Base-by-base conservation (phyloP, 1,284 basidiomycete genomes). In the Clitocybe nebularis region DNA sequence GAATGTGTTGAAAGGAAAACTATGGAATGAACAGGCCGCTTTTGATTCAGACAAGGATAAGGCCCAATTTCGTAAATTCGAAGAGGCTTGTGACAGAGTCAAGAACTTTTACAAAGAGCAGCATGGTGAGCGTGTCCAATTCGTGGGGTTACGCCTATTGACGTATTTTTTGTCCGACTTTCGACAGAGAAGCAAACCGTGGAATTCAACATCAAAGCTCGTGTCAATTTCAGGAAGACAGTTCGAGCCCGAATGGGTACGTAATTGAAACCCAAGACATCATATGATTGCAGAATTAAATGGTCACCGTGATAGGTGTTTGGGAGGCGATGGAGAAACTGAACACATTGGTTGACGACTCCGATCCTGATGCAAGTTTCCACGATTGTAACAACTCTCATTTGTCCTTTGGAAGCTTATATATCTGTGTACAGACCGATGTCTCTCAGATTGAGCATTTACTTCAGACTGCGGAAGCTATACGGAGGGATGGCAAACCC, bases 291-390 rank as follows among this genome's bases (percentile, higher is more conserved):
- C n/a, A n/a, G n/a, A n/a, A n/a, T n/a, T n/a, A n/a, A n/a, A n/a
- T 29, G 14, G 7, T 14, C 19, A 16, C 5, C 9, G 14, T 9
- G 14, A 26, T 17, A 32, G 29, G 29, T 57, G 58, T 95, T 22
- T 94, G 92, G 92, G 82, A 92, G 56, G 92, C 92, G 3, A 92
- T 94, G 64, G 90, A 94, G 59, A 80, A 83, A 71, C 81, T 95
- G 44, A 83, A 94, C 59, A 92, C 84, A 0, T 74, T 95, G 33
- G 76, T 94, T 43, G 91, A 94, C 61, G 89, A 93, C 53, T 90
- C 87, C 6, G 91, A 92, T 62, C 89, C 89, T 40, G 88, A 90
- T 56, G 85, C 86, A 46, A 48, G 79, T 64, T 21, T 22, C 5
- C 30, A 36, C 2, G 7, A 10, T 38, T 11, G 29, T 22, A 24